phyloP scores from a whole-genome alignment of 805 yeast species.

The Sugiyamaella floridensis region DNA sequence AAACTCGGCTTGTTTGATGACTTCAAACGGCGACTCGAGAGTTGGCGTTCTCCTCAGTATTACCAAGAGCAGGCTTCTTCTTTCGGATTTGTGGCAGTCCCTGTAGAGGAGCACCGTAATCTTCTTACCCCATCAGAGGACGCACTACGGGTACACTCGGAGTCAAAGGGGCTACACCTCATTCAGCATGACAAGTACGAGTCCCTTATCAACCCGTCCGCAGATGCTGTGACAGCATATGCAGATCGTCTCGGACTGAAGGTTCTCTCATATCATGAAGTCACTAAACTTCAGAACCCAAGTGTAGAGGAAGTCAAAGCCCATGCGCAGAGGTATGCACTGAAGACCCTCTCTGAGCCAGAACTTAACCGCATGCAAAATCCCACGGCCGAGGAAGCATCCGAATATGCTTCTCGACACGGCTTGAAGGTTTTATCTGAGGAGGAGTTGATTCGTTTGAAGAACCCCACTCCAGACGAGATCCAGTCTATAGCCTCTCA shows the following conservation, averaged over 20 bases:
- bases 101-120: constrained; percentile 12
- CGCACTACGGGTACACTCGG: neutral
- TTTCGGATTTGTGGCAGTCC: constrained; percentile 13
- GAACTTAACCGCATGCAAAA: neutral
- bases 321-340: neutral
- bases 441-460: constrained; percentile 18
- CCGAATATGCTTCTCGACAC: constrained; percentile 15
- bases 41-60: neutral
- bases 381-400: neutral
- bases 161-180: constrained; percentile 5
- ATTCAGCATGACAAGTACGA: constrained; percentile 16
- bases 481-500: constrained; percentile 5
- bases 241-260: constrained; percentile 10
- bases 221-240: constrained; percentile 1
- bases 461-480: constrained; percentile 22
- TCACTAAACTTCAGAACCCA: constrained; percentile 1
- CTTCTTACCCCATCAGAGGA: constrained; percentile 1
- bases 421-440: constrained; percentile 18
- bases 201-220: neutral
- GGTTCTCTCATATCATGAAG: constrained; percentile 11
- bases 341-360: neutral
- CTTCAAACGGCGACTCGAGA: neutral
- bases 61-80: neutral
- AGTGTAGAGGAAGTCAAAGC: neutral
- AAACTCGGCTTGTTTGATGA: neutral